Conservation (phyloP, 768 basidiomycete genomes). For the Roridomyces roridus region DNA sequence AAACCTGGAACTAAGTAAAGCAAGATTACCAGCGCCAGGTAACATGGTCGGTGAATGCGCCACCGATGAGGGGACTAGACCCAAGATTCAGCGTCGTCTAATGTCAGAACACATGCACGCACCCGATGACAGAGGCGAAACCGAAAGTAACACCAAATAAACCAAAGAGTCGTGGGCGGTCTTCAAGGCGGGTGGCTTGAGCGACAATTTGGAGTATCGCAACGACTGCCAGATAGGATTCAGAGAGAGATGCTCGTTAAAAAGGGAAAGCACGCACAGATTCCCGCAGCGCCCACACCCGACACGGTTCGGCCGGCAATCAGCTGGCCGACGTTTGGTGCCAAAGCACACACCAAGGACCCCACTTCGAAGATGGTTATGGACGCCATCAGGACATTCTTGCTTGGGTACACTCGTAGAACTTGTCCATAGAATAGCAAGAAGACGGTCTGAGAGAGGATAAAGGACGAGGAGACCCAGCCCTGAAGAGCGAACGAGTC, state of each 20-base stretch:
- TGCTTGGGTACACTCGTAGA: conserved; percentile 2
- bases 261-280: conserved; percentile 1
- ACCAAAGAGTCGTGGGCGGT: conserved; percentile 28
- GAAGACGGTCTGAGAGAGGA: conserved; percentile 26
- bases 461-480: conserved; percentile 29
- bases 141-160: conserved; percentile 37
- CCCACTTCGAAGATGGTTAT: conserved; percentile 50
- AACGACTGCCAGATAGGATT: background rate
- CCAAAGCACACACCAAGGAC: conserved; percentile 43
- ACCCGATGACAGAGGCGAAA: conserved; percentile 27
- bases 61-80: conserved; percentile 28
- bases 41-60: conserved; percentile 33
- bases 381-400: conserved; percentile 20
- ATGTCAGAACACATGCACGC: background rate
- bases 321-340: conserved; percentile 31
- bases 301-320: conserved; percentile 41
- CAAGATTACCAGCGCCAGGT: conserved; percentile 14
- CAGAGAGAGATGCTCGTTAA: background rate
- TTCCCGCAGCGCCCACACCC: conserved; percentile 16
- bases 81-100: too few species aligned
- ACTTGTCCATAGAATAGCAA: conserved; percentile 18
- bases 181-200: conserved; percentile 33
- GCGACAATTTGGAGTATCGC: conserved; percentile 6
- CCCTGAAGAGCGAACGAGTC: conserved; percentile 12
- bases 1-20: too few species aligned